phyloP scores from a whole-genome alignment of 1,284 basidiomycete genomes.

The Pholiota adiposa region DNA sequence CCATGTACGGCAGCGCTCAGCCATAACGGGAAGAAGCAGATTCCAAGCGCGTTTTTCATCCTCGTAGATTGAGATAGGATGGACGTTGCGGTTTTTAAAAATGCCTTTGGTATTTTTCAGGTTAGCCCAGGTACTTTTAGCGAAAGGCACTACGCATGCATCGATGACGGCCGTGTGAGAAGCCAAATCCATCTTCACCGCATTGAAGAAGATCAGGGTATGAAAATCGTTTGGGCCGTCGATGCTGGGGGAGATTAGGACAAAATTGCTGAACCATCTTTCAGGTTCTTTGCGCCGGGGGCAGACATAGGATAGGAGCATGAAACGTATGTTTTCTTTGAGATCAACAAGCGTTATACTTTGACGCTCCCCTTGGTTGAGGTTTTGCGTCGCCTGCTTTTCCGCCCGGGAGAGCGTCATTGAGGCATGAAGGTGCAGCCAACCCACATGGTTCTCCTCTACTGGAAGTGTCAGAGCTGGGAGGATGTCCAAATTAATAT shows the following conservation, averaged over 20 bases:
- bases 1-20: conserved; percentile 59
- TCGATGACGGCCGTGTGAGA: conserved; percentile 50
- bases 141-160: conserved; percentile 47
- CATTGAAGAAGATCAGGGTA: conserved; percentile 43
- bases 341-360: conserved; percentile 18
- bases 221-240: conserved; percentile 32
- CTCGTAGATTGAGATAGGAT: conserved; percentile 17
- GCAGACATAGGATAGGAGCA: conserved; percentile 17
- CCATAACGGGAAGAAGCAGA: conserved; percentile 46
- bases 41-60: conserved; percentile 48
- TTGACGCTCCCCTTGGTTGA: background rate
- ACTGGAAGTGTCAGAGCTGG: conserved; percentile 30
- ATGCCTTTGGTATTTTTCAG: background rate
- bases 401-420: conserved; percentile 25
- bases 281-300: background rate
- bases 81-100: background rate
- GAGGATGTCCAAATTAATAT: conserved; percentile 40
- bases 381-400: conserved; percentile 1
- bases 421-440: conserved; percentile 26
- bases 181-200: conserved; percentile 46
- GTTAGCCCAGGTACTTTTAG: too few species aligned
- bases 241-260: conserved; percentile 35
- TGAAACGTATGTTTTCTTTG: conserved; percentile 17
- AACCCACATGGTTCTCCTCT: conserved; percentile 14
- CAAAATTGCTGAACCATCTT: conserved; percentile 27